These are phyloP conservation scores for Fusarium pseudocircinatum DNA, from an alignment of 2,329 filamentous ascomycete species.

Conservation along the genomic window DNA sequence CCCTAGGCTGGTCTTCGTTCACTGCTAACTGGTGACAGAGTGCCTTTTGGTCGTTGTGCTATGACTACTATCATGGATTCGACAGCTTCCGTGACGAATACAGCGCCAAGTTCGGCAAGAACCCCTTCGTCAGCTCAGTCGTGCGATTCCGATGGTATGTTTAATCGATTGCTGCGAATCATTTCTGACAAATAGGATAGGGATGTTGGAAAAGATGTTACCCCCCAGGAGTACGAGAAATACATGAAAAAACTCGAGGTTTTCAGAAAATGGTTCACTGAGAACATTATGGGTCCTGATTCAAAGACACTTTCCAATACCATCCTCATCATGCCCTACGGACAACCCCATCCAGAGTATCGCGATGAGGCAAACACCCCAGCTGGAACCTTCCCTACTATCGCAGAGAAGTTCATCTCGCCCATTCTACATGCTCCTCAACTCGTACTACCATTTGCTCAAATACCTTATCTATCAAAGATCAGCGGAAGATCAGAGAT, in stretches of 20 bases:
- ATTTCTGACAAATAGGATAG: neutral
- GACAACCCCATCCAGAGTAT: neutral
- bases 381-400: neutral
- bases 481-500: neutral
- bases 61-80: neutral
- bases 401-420: neutral
- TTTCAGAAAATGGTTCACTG: fast-evolving
- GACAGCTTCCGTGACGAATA: neutral
- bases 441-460: neutral
- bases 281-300: fast-evolving
- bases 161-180: fast-evolving
- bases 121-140: neutral
- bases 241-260: fast-evolving
- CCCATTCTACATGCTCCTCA: neutral
- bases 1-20: fast-evolving
- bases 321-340: neutral
- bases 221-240: fast-evolving
- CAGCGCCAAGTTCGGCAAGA: neutral
- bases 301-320: fast-evolving
- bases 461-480: neutral
- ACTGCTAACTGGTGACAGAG: neutral
- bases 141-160: neutral
- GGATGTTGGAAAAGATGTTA: neutral
- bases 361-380: fast-evolving
- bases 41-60: neutral